A percentile compares a stretch with the other conserved stretches of the same genome.
These are phyloP conservation scores for Globisporangium viniferum DNA, from an alignment of 352 stramenopile genomes.

Conservation along the genomic window DNA sequence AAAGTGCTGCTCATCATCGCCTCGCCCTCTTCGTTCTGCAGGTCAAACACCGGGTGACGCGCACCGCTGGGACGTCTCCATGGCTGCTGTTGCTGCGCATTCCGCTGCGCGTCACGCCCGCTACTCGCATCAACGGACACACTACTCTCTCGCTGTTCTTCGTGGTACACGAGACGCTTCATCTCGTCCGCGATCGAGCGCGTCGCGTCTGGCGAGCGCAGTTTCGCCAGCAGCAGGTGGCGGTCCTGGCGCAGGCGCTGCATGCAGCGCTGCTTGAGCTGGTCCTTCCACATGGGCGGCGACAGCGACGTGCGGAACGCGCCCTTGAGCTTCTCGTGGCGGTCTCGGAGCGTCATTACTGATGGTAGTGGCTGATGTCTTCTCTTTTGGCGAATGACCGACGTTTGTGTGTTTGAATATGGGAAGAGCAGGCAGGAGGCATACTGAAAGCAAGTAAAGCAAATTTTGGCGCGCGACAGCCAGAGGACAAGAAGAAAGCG, in stretches of 20 bases:
- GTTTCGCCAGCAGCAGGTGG: conserved; percentile 50
- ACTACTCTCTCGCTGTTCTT: conserved; percentile 21
- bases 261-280: conserved; percentile 71
- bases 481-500: conserved; percentile 2
- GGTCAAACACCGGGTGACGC: conserved; percentile 35
- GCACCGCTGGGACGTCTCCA: neutral
- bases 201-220: conserved; percentile 48
- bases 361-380: neutral
- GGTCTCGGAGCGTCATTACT: conserved; percentile 15
- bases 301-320: conserved; percentile 47
- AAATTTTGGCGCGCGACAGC: conserved; percentile 5
- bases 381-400: neutral
- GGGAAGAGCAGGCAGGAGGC: neutral
- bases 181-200: conserved; percentile 60
- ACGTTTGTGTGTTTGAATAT: conserved; percentile 3
- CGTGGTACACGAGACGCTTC: conserved; percentile 49
- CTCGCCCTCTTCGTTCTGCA: conserved; percentile 19
- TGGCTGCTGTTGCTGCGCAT: neutral
- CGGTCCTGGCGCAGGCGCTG: conserved; percentile 64
- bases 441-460: conserved; percentile 5
- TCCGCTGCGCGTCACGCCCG: neutral
- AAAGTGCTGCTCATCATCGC: neutral
- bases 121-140: neutral
- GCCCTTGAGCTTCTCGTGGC: conserved; percentile 19
- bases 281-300: conserved; percentile 71